Conservation (phyloP, 345 rosid genomes). For the Erucastrum elatum region DNA sequence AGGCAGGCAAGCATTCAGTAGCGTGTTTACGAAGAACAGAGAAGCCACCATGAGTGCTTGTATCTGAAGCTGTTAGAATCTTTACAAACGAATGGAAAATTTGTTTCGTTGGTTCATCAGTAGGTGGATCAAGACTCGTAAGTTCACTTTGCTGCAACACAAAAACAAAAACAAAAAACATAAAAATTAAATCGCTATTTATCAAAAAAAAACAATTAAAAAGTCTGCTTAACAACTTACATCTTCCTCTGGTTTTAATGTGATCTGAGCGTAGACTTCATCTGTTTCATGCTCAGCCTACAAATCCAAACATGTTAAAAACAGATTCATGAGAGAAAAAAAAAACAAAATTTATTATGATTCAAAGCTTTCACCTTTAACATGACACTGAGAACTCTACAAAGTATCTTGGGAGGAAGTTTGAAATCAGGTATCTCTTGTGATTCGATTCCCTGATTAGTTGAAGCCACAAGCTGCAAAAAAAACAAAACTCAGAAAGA, state of each 20-base stretch:
- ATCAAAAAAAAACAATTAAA: background rate
- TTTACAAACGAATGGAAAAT: slow-evolving; percentile 69
- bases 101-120: slow-evolving; percentile 50
- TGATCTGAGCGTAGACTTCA: slow-evolving; percentile 90
- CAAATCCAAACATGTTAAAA: background rate
- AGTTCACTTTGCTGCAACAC: slow-evolving; percentile 63
- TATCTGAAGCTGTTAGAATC: slow-evolving; percentile 85
- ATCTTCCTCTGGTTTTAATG: slow-evolving; percentile 66
- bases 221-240: slow-evolving; percentile 39
- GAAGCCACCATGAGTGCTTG: slow-evolving; percentile 95
- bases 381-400: slow-evolving; percentile 60
- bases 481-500: slow-evolving; percentile 9
- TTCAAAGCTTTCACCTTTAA: slow-evolving; percentile 50
- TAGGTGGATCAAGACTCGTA: slow-evolving; percentile 51
- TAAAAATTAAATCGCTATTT: background rate
- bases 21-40: slow-evolving; percentile 91
- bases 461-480: slow-evolving; percentile 81
- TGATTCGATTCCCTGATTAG: slow-evolving; percentile 62
- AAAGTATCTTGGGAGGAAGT: slow-evolving; percentile 81
- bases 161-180: background rate
- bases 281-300: slow-evolving; percentile 83
- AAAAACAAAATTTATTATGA: background rate
- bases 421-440: slow-evolving; percentile 58
- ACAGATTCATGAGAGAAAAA: background rate
- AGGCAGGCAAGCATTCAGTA: slow-evolving; percentile 70